Evolutionary conservation across 2,329 filamentous ascomycete species (phyloP), one percentile per base, ranked within the genome.

Genomic region (Hypoxylon sp.): DNA sequence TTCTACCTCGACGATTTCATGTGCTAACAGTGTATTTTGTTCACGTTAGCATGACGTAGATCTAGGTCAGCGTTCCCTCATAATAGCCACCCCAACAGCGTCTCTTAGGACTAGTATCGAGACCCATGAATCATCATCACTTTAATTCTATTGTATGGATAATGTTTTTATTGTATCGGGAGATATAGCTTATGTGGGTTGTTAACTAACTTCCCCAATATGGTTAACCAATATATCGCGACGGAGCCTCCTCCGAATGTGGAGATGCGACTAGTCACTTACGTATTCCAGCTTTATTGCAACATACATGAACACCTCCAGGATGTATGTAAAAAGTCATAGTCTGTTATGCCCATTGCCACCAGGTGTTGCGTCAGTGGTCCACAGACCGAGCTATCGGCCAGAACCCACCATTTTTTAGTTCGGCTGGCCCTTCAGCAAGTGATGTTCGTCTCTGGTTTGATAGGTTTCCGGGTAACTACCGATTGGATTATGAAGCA

Each of bases 211-310:
- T 32, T 42, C 32, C 11, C 47, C 47, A 50, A 17, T 51, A 55
- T 39, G 27, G 27, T 35, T 21, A 15, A 31, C 66, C 66, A 68
- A 68, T 68, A 39, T 62, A 56, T 52, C 27, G 42, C 46, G 48
- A 27, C 27, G 66, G 66, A 65, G 42, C 48, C 37, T 7, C 2
- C 62, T 68, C 66, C 66, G 62, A 21, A 21, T 35, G 66, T 47
- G 62, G 65, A 51, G 52, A 52, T 10, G 17, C 17, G 11, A 27
- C 57, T 53, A 19, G 29, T 56, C 24, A 31, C n/a, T 59, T 47
- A 1, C 6, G 3, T 6, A 37, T 13, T 24, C 17, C 35, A 11
- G 24, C 47, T 58, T 32, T 48, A 53, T 58, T 29, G 17, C 21
- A 57, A 57, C 37, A 19, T 53, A 21, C 42, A 27, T 44, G 37